These are phyloP conservation scores for Globisporangium sylvaticum DNA, from an alignment of 352 stramenopile species.

Conservation along the genomic window DNA sequence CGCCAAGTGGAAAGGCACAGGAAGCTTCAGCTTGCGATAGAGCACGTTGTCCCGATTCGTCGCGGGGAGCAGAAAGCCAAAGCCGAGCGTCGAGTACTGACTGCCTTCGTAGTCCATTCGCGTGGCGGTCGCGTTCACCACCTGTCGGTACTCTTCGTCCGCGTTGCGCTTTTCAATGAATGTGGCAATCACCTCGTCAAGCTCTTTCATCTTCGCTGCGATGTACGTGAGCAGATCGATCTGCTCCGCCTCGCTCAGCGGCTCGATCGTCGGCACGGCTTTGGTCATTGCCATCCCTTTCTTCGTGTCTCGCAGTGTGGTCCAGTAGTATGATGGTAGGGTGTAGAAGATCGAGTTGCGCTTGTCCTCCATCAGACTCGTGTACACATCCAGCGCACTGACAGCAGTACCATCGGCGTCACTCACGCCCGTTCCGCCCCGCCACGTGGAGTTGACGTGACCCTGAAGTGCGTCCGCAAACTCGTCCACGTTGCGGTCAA, in stretches of 20 bases:
- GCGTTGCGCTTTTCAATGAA: conserved; percentile 31
- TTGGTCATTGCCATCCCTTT: conserved; percentile 23
- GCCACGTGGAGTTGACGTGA: conserved; percentile 31
- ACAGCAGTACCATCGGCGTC: neutral
- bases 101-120: conserved; percentile 44
- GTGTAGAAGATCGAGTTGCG: conserved; percentile 26
- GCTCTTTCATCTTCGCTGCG: conserved; percentile 16
- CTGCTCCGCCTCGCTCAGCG: conserved; percentile 34
- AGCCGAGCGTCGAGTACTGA: conserved; percentile 51
- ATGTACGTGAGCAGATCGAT: conserved; percentile 26
- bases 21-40: conserved; percentile 49
- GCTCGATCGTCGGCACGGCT: conserved; percentile 22
- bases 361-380: conserved; percentile 23
- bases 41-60: conserved; percentile 58
- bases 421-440: neutral
- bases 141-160: conserved; percentile 30
- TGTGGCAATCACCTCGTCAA: conserved; percentile 25
- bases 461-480: conserved; percentile 54
- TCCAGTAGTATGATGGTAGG: conserved; percentile 37
- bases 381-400: conserved; percentile 30
- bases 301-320: conserved; percentile 28
- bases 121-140: conserved; percentile 30
- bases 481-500: conserved; percentile 49
- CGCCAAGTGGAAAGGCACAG: conserved; percentile 48
- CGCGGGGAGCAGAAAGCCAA: conserved; percentile 46